Evolutionary conservation across 768 basidiomycete genomes (phyloP).

Genomic region (Termitomyces sp.): DNA sequence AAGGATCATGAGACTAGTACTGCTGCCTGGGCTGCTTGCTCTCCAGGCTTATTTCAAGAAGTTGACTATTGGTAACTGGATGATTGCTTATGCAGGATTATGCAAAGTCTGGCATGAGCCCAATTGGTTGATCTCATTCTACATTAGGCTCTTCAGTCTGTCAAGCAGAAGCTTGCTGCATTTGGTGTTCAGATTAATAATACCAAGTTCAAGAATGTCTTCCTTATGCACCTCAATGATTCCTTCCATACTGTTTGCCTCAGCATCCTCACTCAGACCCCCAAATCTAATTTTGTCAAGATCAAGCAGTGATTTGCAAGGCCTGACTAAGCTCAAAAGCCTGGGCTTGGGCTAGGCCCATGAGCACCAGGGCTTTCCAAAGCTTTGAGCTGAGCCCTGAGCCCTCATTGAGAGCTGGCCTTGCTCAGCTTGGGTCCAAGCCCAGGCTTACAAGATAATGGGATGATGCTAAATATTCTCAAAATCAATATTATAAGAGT

Average conservation of each 20-base stretch:
- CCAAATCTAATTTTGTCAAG: conserved; percentile 7
- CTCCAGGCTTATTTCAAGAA: conserved; percentile 15
- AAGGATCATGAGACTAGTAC: conserved; percentile 8
- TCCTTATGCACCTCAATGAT: conserved; percentile 19
- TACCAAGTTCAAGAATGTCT: conserved; percentile 16
- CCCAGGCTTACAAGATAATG: too few relatives aligned
- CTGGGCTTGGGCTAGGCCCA: too few relatives aligned
- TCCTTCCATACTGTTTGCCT: conserved; percentile 15
- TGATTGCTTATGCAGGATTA: neutral
- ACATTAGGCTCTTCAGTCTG: neutral
- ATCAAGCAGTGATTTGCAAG: neutral
- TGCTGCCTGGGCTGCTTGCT: conserved; percentile 6
- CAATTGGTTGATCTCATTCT: too few relatives aligned
- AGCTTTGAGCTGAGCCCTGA: too few relatives aligned
- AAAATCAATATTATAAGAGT: too few relatives aligned
- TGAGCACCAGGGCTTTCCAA: too few relatives aligned
- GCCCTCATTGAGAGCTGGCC: too few relatives aligned
- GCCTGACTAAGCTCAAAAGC: too few relatives aligned
- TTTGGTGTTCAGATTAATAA: neutral
- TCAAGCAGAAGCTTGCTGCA: conserved; percentile 7
- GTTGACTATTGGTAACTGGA: conserved; percentile 10
- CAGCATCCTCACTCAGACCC: conserved; percentile 14
- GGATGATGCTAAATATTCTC: too few relatives aligned
- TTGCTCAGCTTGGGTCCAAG: too few relatives aligned
- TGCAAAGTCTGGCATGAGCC: too few relatives aligned